A percentile compares a stretch with the other conserved stretches of the same genome.
phyloP scores from a whole-genome alignment of 1,139 yeast species.

The Meyerozyma guilliermondii region DNA sequence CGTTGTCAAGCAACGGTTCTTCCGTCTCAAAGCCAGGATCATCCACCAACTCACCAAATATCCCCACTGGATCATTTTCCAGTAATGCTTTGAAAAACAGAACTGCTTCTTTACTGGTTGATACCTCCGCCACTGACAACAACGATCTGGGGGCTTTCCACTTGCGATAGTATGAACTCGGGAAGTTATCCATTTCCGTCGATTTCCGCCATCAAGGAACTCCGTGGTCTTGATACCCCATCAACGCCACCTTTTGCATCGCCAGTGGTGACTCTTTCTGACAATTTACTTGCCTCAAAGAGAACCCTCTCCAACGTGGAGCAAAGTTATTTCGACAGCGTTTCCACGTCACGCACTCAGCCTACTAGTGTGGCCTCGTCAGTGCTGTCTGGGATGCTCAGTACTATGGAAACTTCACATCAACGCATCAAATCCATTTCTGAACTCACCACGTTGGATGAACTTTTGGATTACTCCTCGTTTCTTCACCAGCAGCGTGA shows the following conservation, averaged over 20 bases:
- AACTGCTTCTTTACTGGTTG: conserved; percentile 6
- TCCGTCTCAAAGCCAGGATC: neutral
- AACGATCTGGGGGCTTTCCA: conserved; percentile 2
- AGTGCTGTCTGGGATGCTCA: neutral
- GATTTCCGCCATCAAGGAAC: neutral
- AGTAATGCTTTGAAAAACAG: neutral
- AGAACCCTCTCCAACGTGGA: conserved; percentile 29
- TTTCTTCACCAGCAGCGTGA: conserved; percentile 27
- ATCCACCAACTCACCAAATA: neutral
- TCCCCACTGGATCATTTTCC: neutral
- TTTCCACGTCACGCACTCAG: neutral
- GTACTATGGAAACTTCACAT: neutral
- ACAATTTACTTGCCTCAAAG: conserved; percentile 26
- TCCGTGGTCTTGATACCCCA: conserved; percentile 11
- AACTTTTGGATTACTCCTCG: conserved; percentile 27
- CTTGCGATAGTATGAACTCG: conserved; percentile 2
- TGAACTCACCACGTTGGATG: conserved; percentile 24
- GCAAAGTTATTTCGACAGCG: conserved; percentile 30
- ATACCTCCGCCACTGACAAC: conserved; percentile 6
- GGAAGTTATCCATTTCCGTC: neutral
- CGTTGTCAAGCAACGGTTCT: conserved; percentile 6
- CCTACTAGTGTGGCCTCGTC: neutral
- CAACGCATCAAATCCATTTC: conserved; percentile 17
- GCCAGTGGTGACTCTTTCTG: conserved; percentile 40
- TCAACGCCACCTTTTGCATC: conserved; percentile 34